Evolutionary conservation across 179 eudicot genomes (phyloP).

Genomic region (Amaranthus tricolor): DNA sequence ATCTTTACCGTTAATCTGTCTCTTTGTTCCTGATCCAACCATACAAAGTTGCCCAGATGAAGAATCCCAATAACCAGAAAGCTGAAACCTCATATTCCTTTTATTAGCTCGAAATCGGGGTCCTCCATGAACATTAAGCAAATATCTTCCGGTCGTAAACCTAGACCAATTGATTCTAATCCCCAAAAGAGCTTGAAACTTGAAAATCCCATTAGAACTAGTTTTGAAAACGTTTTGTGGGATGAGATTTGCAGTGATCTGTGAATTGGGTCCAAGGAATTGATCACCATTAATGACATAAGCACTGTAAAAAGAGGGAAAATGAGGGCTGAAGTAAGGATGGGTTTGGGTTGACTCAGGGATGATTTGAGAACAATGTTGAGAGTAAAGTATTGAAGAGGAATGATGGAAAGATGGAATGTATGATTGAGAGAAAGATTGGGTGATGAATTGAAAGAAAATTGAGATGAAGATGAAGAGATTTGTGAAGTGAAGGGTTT

Average conservation of each 20-base stretch:
- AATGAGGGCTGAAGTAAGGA: conserved; percentile 14
- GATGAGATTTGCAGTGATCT: conserved; percentile 25
- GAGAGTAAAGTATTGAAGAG: conserved; percentile 37
- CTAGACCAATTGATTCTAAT: conserved; percentile 34
- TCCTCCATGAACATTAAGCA: conserved; percentile 32
- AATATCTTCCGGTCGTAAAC: conserved; percentile 3
- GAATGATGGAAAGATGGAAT: background rate
- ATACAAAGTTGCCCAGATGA: conserved; percentile 66
- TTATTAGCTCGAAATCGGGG: conserved; percentile 34
- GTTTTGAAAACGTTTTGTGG: conserved; percentile 35
- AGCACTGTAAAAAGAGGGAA: conserved; percentile 30
- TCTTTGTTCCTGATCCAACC: conserved; percentile 53
- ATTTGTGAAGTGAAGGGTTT: conserved; percentile 10
- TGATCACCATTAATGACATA: conserved; percentile 33
- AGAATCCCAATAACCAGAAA: conserved; percentile 68
- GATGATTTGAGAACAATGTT: conserved; percentile 47
- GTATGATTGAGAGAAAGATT: background rate
- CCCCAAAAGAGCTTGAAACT: conserved; percentile 28
- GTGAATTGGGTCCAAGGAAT: conserved; percentile 22
- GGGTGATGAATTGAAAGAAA: background rate
- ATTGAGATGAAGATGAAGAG: conserved; percentile 5
- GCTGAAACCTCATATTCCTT: conserved; percentile 22
- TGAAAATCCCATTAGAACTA: conserved; percentile 25
- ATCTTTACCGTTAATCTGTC: conserved; percentile 9
- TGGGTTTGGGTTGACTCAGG: conserved; percentile 30